Evolutionary conservation across 75 land plant genomes (phyloP), one percentile per base, ranked within the genome.

Genomic region (Pinus albicaulis): DNA sequence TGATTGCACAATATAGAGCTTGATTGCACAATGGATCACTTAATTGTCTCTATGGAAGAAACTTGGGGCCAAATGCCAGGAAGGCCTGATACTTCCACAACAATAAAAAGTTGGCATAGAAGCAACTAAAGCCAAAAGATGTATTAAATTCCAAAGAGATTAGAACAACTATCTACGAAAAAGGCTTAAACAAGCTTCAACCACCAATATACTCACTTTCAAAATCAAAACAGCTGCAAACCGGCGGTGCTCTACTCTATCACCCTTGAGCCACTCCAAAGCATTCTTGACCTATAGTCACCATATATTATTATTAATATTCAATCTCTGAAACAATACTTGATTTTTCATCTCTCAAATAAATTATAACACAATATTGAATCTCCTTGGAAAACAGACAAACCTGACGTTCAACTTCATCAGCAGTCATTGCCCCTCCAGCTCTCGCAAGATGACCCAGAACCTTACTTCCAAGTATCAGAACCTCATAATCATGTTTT

Each of bases 371-470:
- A 60, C 74, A 55, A 16, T 59, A 60, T 36, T 11, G 38, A 56
- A 55, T 59, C 10, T 59, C 61, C 23, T n/a, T 59, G 22, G 57
- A 31, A 75, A 65, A n/a, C 22, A 15, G 68, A 81, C 76, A 26
- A 31, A 97, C 99, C 92, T 95, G 99, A 53, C 76, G 84, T 61
- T 95, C 98, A 44, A 95, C 98, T 76, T 96, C 98, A 80, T 98
- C 99, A 0, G 99, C 95, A 34, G 98, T 94, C 88, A 92, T 95
- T 13, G 99, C 90, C 17, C 99, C 99, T 20, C 98, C 99, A 76
- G 94, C 89, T 26, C 85, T 80, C n/a, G 93, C 99, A 60, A 98
- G 83, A 83, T 91, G 98, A 11, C 99, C 99, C 53, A 98, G 82
- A 52, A 90, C 96, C 62, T 24, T 76, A 76, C 99, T 95, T 15